Percentiles rank a stretch among this genome's conserved stretches.
Conservation (phyloP, 2,329 filamentous ascomycete species). For the Claviceps arundinis region DNA sequence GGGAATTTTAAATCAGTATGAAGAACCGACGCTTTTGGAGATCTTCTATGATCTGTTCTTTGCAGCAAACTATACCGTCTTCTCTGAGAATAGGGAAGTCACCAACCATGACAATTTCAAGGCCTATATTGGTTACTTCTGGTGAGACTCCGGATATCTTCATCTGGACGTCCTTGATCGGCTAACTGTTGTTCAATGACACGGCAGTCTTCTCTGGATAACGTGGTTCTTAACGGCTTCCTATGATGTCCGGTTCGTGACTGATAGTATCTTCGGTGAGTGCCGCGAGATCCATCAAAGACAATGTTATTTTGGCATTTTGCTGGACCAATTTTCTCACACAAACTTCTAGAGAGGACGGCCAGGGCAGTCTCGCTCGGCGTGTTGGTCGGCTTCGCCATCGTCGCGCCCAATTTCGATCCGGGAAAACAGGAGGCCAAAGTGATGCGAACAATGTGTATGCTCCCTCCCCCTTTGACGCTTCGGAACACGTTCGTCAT, state of each 20-base stretch:
- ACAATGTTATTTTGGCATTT: background rate
- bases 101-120: conserved; percentile 20
- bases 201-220: conserved; percentile 45
- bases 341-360: conserved; percentile 29
- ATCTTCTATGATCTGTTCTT: conserved; percentile 28
- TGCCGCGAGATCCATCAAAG: background rate
- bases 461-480: no score
- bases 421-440: conserved; percentile 22
- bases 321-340: background rate
- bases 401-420: conserved; percentile 38
- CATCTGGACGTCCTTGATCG: background rate
- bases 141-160: conserved; percentile 9
- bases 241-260: conserved; percentile 52
- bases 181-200: background rate
- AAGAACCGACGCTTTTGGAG: conserved; percentile 23
- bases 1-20: conserved; percentile 12
- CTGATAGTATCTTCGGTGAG: conserved; percentile 46
- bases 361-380: conserved; percentile 48
- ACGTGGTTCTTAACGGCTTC: conserved; percentile 54
- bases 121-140: conserved; percentile 24
- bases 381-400: conserved; percentile 52
- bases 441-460: conserved; percentile 26
- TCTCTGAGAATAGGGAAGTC: conserved; percentile 23
- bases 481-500: no score
- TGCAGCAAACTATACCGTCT: conserved; percentile 51